These are phyloP conservation scores for Penicillium sp. DNA, from an alignment of 2,329 filamentous ascomycete genomes.

Conservation along the genomic window DNA sequence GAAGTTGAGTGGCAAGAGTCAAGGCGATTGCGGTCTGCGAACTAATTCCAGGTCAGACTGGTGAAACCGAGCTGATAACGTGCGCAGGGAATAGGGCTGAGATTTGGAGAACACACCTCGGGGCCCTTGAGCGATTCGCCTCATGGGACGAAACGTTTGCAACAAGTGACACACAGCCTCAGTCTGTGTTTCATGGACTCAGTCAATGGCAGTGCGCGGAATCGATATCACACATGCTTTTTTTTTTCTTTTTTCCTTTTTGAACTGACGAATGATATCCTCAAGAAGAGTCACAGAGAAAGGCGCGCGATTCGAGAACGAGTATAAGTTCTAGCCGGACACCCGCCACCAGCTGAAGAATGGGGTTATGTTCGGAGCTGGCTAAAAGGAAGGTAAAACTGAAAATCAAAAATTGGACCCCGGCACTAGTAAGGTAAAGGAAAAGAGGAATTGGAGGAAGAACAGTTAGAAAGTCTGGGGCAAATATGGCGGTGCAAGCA, in stretches of 20 bases:
- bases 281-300: not conserved
- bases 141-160: slow-evolving; percentile 27
- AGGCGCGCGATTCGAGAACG: slow-evolving; percentile 8
- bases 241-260: not conserved
- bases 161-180: slow-evolving; percentile 24
- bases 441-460: not conserved
- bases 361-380: slow-evolving; percentile 4
- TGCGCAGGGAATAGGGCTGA: slow-evolving; percentile 20
- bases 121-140: slow-evolving; percentile 24
- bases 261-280: not conserved
- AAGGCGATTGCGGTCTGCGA: slow-evolving; percentile 11
- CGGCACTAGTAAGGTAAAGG: not conserved
- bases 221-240: slow-evolving; percentile 18
- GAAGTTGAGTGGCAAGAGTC: slow-evolving; percentile 5
- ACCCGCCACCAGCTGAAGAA: slow-evolving; percentile 16
- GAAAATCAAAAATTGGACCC: not conserved
- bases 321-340: slow-evolving; percentile 11
- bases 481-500: slow-evolving; percentile 17
- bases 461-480: slow-evolving; percentile 17
- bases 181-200: slow-evolving; percentile 25
- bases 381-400: slow-evolving; percentile 8
- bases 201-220: slow-evolving; percentile 16
- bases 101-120: slow-evolving; percentile 6
- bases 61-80: slow-evolving; percentile 4
- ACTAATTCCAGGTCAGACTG: slow-evolving; percentile 20